phyloP scores from a whole-genome alignment of 2,329 filamentous ascomycete genomes.

The Xylariaceae sp. region DNA sequence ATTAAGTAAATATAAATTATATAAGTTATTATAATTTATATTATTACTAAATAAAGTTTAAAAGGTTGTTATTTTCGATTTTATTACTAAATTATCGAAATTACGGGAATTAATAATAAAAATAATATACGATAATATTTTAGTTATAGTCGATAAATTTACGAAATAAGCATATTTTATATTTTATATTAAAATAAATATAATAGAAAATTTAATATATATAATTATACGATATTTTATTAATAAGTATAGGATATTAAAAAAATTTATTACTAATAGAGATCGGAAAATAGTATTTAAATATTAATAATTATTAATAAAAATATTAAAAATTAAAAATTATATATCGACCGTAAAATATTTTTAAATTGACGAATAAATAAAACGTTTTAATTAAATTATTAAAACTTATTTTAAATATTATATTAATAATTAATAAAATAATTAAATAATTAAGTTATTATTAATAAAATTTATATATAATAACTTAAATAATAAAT shows the following conservation, averaged over 20 bases:
- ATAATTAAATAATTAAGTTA: slow-evolving; percentile 10
- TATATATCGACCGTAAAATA: slow-evolving; percentile 11
- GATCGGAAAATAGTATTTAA: not conserved
- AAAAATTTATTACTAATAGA: slow-evolving; percentile 5
- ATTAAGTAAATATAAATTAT: not conserved
- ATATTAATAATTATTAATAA: slow-evolving; percentile 6
- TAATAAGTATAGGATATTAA: slow-evolving; percentile 9
- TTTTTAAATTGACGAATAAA: slow-evolving; percentile 9
- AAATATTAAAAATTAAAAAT: not conserved
- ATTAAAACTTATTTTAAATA: slow-evolving; percentile 9
- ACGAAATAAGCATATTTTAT: slow-evolving; percentile 1
- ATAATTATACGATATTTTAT: not conserved
- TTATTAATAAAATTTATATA: slow-evolving; percentile 9
- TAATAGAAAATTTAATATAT: slow-evolving; percentile 7
- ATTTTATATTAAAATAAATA: not conserved
- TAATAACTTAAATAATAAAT: slow-evolving; percentile 10
- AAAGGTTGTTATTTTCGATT: not conserved
- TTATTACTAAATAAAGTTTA: not conserved
- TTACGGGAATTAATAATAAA: slow-evolving; percentile 3
- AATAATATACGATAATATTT: slow-evolving; percentile 1
- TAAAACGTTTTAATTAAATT: slow-evolving; percentile 9
- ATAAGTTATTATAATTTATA: not conserved
- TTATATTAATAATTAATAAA: slow-evolving; percentile 11
- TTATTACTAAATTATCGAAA: slow-evolving; percentile 1
- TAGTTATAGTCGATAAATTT: slow-evolving; percentile 6